Evolutionary conservation across 2,329 filamentous ascomycete genomes (phyloP), one percentile per base, ranked within the genome.

Genomic region (Bipolaris gigantea): DNA sequence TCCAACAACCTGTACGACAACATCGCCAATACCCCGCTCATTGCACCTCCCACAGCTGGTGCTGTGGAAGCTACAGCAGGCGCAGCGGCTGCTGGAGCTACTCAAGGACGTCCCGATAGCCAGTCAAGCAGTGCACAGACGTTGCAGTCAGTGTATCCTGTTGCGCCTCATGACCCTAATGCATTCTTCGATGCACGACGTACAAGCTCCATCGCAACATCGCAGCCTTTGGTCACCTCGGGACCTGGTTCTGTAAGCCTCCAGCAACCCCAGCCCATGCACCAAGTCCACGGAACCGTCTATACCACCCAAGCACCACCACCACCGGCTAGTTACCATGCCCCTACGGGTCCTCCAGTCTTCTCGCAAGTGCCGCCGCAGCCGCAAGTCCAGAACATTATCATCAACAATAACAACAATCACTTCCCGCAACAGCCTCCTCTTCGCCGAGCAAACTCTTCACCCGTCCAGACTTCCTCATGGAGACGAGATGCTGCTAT

Each of bases 211-310:
- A 70, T 79, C 13, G 78, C 79, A 15, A 69, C 72, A 53, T 73
- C 65, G 13, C 72, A 73, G 48, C 67, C 71, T 45, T 41, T 72
- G 4, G 50, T 73, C 11, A 71, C 71, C 15, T 62, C 71, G 7
- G 64, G 67, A 32, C 68, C 69, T 8, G 71, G 66, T 78, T 80
- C 84, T 0, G 81, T 91, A 30, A 85, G 87, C 10, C 80, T 97
- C n/a, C 89, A 94, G 70, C 90, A 96, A 64, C 92, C 92, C 2
- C 88, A 92, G 63, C 92, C 92, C 2, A 83, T 90, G 54, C 80
- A 83, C 2, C 90, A 89, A 0, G 85, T 95, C 2, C 86, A 87
- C 34, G 83, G 83, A 57, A 83, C 83, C 16, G 81, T 92, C 1
- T 89, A 90, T 63, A 81, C 75, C 18, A 75, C 75, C 4, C 77